phyloP scores from a whole-genome alignment of 2,329 filamentous ascomycete species.

The Penicillium vulpinum region DNA sequence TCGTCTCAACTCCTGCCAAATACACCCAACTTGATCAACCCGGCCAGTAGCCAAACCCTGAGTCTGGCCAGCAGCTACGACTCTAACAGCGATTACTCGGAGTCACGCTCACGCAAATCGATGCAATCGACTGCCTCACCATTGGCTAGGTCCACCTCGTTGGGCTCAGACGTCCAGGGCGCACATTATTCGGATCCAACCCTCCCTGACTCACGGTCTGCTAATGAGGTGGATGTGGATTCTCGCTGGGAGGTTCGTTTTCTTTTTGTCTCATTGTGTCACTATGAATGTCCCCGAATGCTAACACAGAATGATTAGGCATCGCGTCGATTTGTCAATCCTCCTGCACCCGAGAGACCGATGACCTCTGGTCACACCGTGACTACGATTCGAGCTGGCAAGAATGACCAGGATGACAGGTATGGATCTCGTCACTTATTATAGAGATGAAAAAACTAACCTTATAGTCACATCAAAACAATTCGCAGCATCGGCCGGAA shows the following conservation, averaged over 20 bases:
- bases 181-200: conserved; percentile 24
- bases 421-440: conserved; percentile 18
- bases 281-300: not conserved
- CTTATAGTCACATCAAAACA: conserved; percentile 31
- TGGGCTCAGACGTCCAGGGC: conserved; percentile 34
- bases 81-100: conserved; percentile 41
- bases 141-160: conserved; percentile 37
- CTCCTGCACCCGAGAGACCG: conserved; percentile 30
- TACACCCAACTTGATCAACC: conserved; percentile 30
- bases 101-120: conserved; percentile 38
- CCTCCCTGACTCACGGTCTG: conserved; percentile 35
- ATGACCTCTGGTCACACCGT: conserved; percentile 32
- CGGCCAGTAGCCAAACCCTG: conserved; percentile 30
- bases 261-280: not conserved
- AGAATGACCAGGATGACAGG: conserved; percentile 35
- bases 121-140: conserved; percentile 40
- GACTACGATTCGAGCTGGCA: conserved; percentile 25
- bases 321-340: conserved; percentile 36
- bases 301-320: conserved; percentile 28
- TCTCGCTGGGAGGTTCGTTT: conserved; percentile 41
- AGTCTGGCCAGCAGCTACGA: conserved; percentile 42
- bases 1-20: conserved; percentile 65
- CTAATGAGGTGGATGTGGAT: conserved; percentile 40
- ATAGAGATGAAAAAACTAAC: conserved; percentile 3
- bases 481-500: conserved; percentile 41